phyloP scores from a whole-genome alignment of 192 early-diverging fungal species.

The Dispira simplex region DNA sequence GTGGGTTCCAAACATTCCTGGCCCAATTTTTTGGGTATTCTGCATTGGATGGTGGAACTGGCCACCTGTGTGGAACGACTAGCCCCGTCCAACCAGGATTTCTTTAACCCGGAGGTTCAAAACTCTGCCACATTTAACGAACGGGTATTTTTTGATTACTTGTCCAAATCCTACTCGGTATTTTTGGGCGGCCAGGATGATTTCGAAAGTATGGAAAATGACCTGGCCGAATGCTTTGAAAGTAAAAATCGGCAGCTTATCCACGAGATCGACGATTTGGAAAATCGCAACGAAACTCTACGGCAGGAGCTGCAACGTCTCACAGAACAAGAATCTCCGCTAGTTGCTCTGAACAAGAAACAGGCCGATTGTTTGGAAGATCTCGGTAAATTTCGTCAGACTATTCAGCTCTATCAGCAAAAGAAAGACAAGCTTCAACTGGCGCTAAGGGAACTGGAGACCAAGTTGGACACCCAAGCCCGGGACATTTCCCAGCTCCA shows the following conservation, averaged over 20 bases:
- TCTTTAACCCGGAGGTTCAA: conserved; percentile 20
- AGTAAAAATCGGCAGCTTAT: conserved; percentile 37
- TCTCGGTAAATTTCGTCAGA: conserved; percentile 20
- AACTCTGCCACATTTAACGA: conserved; percentile 40
- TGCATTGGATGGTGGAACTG: conserved; percentile 65
- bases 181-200: conserved; percentile 52
- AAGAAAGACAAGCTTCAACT: not conserved
- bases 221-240: conserved; percentile 41
- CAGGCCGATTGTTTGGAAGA: conserved; percentile 8
- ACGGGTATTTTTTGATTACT: conserved; percentile 55
- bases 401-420: not conserved
- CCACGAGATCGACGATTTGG: conserved; percentile 29
- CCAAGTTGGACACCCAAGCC: conserved; percentile 32
- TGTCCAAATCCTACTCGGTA: conserved; percentile 39
- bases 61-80: conserved; percentile 35
- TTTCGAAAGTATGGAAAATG: conserved; percentile 36
- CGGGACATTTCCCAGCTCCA: conserved; percentile 26
- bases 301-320: conserved; percentile 6
- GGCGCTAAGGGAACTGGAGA: conserved; percentile 17
- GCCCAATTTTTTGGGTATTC: conserved; percentile 48
- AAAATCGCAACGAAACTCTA: conserved; percentile 16
- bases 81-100: conserved; percentile 19
- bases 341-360: conserved; percentile 2
- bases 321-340: not conserved
- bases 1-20: conserved; percentile 30